These are phyloP conservation scores for Chlorophyllum brunneum DNA, from an alignment of 768 basidiomycete genomes.

Conservation along the genomic window DNA sequence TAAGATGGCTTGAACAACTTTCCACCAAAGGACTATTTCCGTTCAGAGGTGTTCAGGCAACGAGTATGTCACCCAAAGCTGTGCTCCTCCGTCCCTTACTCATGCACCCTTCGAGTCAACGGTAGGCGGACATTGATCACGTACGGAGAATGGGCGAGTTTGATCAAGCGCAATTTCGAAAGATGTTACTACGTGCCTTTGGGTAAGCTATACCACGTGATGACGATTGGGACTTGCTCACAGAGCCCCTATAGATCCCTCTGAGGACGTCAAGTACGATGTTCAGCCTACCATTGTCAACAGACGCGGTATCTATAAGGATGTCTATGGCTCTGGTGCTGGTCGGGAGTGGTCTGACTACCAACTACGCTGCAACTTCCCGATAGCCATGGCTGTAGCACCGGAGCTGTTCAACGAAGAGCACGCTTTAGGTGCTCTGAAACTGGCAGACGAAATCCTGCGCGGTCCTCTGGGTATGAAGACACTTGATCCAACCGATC, in stretches of 20 bases:
- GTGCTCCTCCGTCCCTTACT: background rate
- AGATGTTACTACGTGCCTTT: conserved; percentile 85
- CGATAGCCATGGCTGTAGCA: conserved; percentile 95
- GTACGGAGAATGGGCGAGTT: conserved; percentile 85
- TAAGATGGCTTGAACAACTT: conserved; percentile 82
- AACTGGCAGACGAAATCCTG: conserved; percentile 75
- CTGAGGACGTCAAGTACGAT: conserved; percentile 66
- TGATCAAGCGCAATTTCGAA: conserved; percentile 87
- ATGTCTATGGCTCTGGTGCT: conserved; percentile 86
- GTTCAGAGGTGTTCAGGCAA: conserved; percentile 83
- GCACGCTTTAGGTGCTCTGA: conserved; percentile 77
- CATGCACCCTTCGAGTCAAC: conserved; percentile 47
- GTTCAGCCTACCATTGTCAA: conserved; percentile 71
- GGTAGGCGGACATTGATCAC: conserved; percentile 69
- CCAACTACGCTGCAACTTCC: conserved; percentile 90
- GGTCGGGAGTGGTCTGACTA: conserved; percentile 97
- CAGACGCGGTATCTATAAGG: conserved; percentile 97
- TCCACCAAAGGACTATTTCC: conserved; percentile 70
- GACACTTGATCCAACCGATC: conserved; percentile 84
- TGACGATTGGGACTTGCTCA: conserved; percentile 4
- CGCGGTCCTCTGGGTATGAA: conserved; percentile 95
- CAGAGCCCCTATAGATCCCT: conserved; percentile 45
- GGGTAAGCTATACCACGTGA: conserved; percentile 39
- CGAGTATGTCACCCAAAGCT: conserved; percentile 50
- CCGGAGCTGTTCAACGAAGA: conserved; percentile 87